Percentiles rank a stretch among this genome's conserved stretches.
phyloP scores from a whole-genome alignment of 2,329 filamentous ascomycete genomes.

The Onygena corvina region DNA sequence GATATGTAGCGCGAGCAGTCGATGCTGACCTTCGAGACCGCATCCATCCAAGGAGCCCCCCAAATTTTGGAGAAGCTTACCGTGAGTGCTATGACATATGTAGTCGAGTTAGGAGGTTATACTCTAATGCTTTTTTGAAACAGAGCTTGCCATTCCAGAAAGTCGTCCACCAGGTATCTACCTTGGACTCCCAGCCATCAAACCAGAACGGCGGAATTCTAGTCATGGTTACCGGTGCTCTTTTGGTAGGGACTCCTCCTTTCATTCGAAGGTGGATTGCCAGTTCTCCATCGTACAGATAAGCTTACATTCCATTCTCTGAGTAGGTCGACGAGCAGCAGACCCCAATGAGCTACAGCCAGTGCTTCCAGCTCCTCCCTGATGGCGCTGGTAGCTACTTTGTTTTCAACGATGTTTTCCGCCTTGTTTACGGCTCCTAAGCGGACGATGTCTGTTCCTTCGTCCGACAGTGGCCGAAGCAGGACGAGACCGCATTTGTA shows the following conservation, averaged over 20 bases:
- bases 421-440: constrained; percentile 50
- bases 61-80: constrained; percentile 68
- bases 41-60: constrained; percentile 50
- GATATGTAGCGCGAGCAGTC: constrained; percentile 57
- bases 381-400: constrained; percentile 60
- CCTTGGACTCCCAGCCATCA: constrained; percentile 72
- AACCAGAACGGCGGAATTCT: constrained; percentile 57
- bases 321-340: constrained; percentile 70
- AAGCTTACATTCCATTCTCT: background rate
- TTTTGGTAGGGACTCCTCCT: constrained; percentile 53
- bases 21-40: constrained; percentile 85
- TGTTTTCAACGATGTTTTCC: constrained; percentile 92
- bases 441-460: background rate
- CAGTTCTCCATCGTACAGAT: background rate
- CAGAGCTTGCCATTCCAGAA: constrained; percentile 69
- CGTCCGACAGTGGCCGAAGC: background rate
- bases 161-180: constrained; percentile 65
- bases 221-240: constrained; percentile 76
- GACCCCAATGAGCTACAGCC: constrained; percentile 80
- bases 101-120: background rate
- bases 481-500: background rate
- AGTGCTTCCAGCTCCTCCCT: constrained; percentile 73
- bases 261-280: background rate
- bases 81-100: constrained; percentile 41
- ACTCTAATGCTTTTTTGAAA: constrained; percentile 13